Percentiles rank a stretch among this genome's conserved stretches.
These are phyloP conservation scores for Ogataea trehalophila DNA, from an alignment of 805 yeast genomes.

Conservation along the genomic window DNA sequence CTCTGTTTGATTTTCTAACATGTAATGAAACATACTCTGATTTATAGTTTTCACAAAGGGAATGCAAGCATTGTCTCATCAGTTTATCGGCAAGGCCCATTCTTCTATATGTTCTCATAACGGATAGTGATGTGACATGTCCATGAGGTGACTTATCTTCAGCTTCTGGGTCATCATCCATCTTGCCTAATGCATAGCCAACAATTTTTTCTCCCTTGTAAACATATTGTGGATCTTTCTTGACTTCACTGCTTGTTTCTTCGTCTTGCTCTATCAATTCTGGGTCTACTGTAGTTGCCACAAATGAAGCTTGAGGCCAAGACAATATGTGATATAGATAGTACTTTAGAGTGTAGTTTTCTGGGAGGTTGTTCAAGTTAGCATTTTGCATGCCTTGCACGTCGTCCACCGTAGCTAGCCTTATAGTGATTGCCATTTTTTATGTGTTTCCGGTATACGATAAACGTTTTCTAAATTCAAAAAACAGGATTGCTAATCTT, in stretches of 20 bases:
- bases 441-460: not conserved
- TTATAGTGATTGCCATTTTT: conserved; percentile 75
- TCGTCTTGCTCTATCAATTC: conserved; percentile 25
- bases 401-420: conserved; percentile 83
- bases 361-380: conserved; percentile 87
- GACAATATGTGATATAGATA: conserved; percentile 90
- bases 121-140: conserved; percentile 89
- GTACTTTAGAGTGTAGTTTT: conserved; percentile 87
- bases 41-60: conserved; percentile 73
- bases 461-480: not conserved
- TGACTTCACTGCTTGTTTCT: conserved; percentile 10
- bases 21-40: conserved; percentile 86
- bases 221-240: conserved; percentile 45
- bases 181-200: conserved; percentile 94
- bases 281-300: conserved; percentile 76
- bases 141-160: conserved; percentile 76
- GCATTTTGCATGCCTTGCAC: conserved; percentile 95
- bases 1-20: conserved; percentile 88
- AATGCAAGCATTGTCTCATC: conserved; percentile 75
- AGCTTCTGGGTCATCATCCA: conserved; percentile 81
- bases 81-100: conserved; percentile 91
- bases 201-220: conserved; percentile 73
- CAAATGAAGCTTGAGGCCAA: conserved; percentile 98
- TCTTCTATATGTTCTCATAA: conserved; percentile 91
- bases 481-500: not conserved